phyloP scores from a whole-genome alignment of 169 alveolate genomes.

The Plasmodium relictum region DNA sequence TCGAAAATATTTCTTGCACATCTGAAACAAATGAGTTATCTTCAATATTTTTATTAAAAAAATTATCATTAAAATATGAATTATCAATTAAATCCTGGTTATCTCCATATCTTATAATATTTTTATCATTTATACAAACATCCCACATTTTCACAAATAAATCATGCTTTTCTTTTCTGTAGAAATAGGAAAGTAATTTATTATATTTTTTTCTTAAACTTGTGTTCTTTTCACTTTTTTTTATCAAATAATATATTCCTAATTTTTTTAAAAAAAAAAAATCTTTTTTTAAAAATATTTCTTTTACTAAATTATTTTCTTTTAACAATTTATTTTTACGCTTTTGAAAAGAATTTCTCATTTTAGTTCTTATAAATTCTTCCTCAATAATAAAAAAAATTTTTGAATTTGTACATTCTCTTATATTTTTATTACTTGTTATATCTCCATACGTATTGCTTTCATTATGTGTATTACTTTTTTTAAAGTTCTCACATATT shows the following conservation, averaged over 20 bases:
- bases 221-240: conserved; percentile 36
- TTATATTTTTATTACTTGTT: not conserved
- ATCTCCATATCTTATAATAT: conserved; percentile 6
- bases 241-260: conserved; percentile 74
- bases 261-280: conserved; percentile 38
- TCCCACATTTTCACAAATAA: conserved; percentile 34
- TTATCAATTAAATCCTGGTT: conserved; percentile 49
- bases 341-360: conserved; percentile 59
- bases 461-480: not conserved
- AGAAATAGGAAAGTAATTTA: conserved; percentile 20
- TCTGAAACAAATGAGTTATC: conserved; percentile 58
- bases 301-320: conserved; percentile 27
- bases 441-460: not conserved
- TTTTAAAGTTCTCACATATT: not conserved
- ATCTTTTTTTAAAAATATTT: conserved; percentile 55
- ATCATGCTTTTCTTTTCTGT: conserved; percentile 20
- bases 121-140: conserved; percentile 21
- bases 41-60: conserved; percentile 37
- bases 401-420: conserved; percentile 23
- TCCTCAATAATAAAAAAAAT: conserved; percentile 58
- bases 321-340: not conserved
- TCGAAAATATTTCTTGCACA: conserved; percentile 46
- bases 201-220: conserved; percentile 20
- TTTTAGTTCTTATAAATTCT: conserved; percentile 73
- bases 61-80: conserved; percentile 49